Percentiles rank a stretch among this genome's conserved stretches.
These are phyloP conservation scores for Trypethelium eluteriae DNA, from an alignment of 495 filamentous ascomycete species.

Conservation along the genomic window DNA sequence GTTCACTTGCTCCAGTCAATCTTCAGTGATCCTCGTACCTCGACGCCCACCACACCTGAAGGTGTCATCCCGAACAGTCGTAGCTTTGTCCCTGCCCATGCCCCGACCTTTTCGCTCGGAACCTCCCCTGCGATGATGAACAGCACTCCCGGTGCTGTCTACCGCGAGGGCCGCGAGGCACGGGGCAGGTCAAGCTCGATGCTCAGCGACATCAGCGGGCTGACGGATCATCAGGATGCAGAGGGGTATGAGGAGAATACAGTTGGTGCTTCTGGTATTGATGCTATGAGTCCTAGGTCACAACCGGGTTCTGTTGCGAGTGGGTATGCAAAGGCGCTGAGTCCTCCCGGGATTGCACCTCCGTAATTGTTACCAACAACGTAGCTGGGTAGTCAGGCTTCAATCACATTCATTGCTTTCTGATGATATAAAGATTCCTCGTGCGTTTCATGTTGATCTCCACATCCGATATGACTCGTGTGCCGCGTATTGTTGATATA, in stretches of 20 bases:
- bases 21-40: constrained; percentile 22
- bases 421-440: background rate
- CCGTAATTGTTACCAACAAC: background rate
- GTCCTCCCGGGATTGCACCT: background rate
- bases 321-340: background rate
- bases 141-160: constrained; percentile 10
- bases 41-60: constrained; percentile 33
- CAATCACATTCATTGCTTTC: background rate
- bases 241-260: constrained; percentile 11
- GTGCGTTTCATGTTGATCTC: too few relatives aligned
- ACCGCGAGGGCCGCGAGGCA: constrained; percentile 22
- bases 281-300: background rate
- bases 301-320: background rate
- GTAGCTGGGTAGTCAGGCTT: background rate
- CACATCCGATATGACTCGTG: too few relatives aligned
- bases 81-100: constrained; percentile 20
- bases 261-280: background rate
- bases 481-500: too few relatives aligned
- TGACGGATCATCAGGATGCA: constrained; percentile 47
- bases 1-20: constrained; percentile 58
- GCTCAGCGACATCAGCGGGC: constrained; percentile 58
- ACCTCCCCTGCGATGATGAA: constrained; percentile 23
- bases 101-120: constrained; percentile 18
- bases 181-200: constrained; percentile 59
- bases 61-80: constrained; percentile 26